Base-by-base conservation (phyloP, 805 yeast genomes). In the Candida yuanshanica region DNA sequence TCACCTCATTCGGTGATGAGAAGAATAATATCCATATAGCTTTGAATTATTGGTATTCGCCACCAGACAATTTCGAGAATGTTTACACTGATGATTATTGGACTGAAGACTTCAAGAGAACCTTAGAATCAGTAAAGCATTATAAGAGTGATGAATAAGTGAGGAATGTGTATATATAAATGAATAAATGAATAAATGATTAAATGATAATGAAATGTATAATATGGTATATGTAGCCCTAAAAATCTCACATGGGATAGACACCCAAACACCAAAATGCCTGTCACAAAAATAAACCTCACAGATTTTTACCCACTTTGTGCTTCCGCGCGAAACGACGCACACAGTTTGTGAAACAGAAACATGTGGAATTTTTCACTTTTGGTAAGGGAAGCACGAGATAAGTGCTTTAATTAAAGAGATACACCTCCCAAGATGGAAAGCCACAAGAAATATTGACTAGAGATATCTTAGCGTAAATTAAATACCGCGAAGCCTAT, bases 21-120 rank as follows among this genome's bases (percentile, higher is more conserved):
- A 49, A 44, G 7, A 48, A 54, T 25, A 45, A 48, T 9, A 39
- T 68, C 3, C 91, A 83, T 51, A 65, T 75, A 26, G 89, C 90
- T 0, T 51, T 82, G 10, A 83, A 83, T 54, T 83, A 83, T 59
- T 83, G 91, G 91, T 81, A 76, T 54, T 67, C 76, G 7, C 87
- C 90, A 5, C 87, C 88, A 0, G 69, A 69, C 35, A 37, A 54
- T 8, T 37, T 49, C 1, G 47, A 53, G 0, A 52, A 60, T 14
- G 69, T 74, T 1, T 77, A 80, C 49, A 38, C 44, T n/a, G 80
- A 76, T 41, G 46, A 43, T 0, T 77, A 72, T 48, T 81, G 87
- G 87, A 33, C 33, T 2, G 60, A 68, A 9, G 85, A 81, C 50
- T 79, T 65, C 52, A 55, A 58, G 26, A 56, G 68, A 46, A 77